Percentiles rank a stretch among this genome's conserved stretches.
phyloP scores from a whole-genome alignment of 2,329 filamentous ascomycete genomes.

The Fusarium marasasianum region DNA sequence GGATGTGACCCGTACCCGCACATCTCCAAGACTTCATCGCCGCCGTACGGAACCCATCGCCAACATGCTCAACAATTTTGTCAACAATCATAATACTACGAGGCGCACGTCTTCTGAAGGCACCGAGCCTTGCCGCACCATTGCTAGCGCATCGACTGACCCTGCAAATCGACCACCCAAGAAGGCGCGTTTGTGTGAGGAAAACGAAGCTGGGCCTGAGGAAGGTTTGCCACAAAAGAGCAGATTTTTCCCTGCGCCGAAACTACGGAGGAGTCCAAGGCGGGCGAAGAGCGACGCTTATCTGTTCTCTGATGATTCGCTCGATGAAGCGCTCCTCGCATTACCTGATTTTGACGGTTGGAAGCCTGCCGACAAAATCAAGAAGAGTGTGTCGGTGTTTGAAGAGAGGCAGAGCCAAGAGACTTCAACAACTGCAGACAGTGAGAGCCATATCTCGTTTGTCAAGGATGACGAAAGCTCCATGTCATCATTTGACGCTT shows the following conservation, averaged over 20 bases:
- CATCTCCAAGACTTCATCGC: conserved; percentile 55
- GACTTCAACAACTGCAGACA: conserved; percentile 26
- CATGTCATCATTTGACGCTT: conserved; percentile 35
- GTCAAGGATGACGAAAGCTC: conserved; percentile 33
- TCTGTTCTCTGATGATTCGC: conserved; percentile 65
- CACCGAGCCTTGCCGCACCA: conserved; percentile 13
- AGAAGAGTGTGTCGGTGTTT: conserved; percentile 56
- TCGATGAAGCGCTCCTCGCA: conserved; percentile 62
- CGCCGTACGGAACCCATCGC: conserved; percentile 63
- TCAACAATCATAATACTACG: conserved; percentile 29
- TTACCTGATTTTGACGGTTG: conserved; percentile 64
- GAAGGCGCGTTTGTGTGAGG: conserved; percentile 65
- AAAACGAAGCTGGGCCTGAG: conserved; percentile 52
- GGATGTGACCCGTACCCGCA: conserved; percentile 37
- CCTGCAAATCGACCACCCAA: conserved; percentile 58
- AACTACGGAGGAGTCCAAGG: conserved; percentile 39
- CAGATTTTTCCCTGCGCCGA: conserved; percentile 61
- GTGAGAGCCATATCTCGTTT: conserved; percentile 38
- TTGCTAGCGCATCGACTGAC: conserved; percentile 33
- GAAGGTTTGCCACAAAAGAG: conserved; percentile 56
- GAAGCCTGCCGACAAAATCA: conserved; percentile 50
- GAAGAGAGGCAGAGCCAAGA: conserved; percentile 51
- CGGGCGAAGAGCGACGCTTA: conserved; percentile 53
- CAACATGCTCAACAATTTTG: conserved; percentile 51
- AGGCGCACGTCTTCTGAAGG: conserved; percentile 23